Conservation (phyloP, 176 grass and related monocot species). For the Typha latifolia region DNA sequence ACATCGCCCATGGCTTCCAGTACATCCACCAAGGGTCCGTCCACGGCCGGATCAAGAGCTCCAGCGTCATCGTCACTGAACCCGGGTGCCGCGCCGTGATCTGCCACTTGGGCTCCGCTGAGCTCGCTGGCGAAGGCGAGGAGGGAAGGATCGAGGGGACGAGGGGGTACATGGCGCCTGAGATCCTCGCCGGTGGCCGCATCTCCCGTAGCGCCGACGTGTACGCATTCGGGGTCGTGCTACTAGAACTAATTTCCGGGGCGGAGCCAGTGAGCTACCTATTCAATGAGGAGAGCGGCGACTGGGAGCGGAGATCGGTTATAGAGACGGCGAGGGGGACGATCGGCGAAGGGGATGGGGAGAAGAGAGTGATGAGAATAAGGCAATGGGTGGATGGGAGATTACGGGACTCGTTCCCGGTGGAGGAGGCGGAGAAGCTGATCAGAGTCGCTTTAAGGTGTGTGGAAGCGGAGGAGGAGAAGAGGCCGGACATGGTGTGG, state of each 20-base stretch:
- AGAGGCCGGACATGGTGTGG: slow-evolving; percentile 51
- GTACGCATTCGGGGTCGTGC: slow-evolving; percentile 47
- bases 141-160: slow-evolving; percentile 13
- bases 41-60: slow-evolving; percentile 21
- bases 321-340: slow-evolving; percentile 46
- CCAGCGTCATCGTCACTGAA: too few relatives aligned
- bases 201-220: slow-evolving; percentile 37
- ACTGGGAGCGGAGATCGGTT: slow-evolving; percentile 31
- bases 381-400: slow-evolving; percentile 52
- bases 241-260: slow-evolving; percentile 50
- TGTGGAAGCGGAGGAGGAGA: slow-evolving; percentile 9
- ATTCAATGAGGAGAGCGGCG: slow-evolving; percentile 35
- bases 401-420: slow-evolving; percentile 65
- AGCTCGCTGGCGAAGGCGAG: slow-evolving; percentile 23
- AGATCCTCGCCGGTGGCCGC: background rate
- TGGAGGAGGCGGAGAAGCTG: slow-evolving; percentile 33
- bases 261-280: slow-evolving; percentile 45
- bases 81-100: too few relatives aligned
- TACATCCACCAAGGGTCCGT: slow-evolving; percentile 50
- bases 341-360: slow-evolving; percentile 5
- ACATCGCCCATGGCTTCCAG: slow-evolving; percentile 54
- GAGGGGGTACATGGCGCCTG: slow-evolving; percentile 34
- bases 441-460: slow-evolving; percentile 51
- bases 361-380: slow-evolving; percentile 21
- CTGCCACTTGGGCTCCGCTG: slow-evolving; percentile 24